Evolutionary conservation across 2,329 filamentous ascomycete genomes (phyloP).

Genomic region (Tricladium varicosporioides): DNA sequence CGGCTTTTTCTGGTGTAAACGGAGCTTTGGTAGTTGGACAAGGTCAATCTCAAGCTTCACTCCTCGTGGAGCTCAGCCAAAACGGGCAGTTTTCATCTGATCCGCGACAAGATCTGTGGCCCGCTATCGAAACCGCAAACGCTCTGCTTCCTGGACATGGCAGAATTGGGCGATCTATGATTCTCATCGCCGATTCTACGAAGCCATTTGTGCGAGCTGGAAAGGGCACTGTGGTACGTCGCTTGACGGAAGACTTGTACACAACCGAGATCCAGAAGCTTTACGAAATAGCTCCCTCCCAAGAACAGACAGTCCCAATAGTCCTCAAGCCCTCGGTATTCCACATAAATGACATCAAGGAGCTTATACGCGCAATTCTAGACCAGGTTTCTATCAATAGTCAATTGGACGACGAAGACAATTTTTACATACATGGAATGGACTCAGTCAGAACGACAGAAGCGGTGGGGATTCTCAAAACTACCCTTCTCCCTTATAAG

Average conservation of each 20-base stretch:
- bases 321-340: too few species aligned
- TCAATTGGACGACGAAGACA: neutral
- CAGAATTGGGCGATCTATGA: slow-evolving; percentile 3
- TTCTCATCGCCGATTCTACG: neutral
- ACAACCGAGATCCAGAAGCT: neutral
- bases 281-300: too few species aligned
- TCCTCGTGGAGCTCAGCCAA: slow-evolving; percentile 1
- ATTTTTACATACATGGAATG: neutral
- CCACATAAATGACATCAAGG: too few species aligned
- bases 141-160: slow-evolving; percentile 1
- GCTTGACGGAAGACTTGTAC: neutral
- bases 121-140: neutral
- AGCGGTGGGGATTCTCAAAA: neutral
- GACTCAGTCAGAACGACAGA: neutral
- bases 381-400: too few species aligned
- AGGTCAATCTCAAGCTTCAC: neutral
- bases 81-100: neutral
- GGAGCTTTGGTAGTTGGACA: neutral
- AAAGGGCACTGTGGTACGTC: slow-evolving; percentile 2
- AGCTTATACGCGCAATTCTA: too few species aligned
- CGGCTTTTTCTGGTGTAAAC: neutral
- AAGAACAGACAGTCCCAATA: too few species aligned
- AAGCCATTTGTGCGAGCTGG: slow-evolving; percentile 5
- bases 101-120: slow-evolving; percentile 1
- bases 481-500: neutral